A percentile compares a stretch with the other conserved stretches of the same genome.
phyloP scores from a whole-genome alignment of 2,329 filamentous ascomycete species.

The Blastomyces percursus region DNA sequence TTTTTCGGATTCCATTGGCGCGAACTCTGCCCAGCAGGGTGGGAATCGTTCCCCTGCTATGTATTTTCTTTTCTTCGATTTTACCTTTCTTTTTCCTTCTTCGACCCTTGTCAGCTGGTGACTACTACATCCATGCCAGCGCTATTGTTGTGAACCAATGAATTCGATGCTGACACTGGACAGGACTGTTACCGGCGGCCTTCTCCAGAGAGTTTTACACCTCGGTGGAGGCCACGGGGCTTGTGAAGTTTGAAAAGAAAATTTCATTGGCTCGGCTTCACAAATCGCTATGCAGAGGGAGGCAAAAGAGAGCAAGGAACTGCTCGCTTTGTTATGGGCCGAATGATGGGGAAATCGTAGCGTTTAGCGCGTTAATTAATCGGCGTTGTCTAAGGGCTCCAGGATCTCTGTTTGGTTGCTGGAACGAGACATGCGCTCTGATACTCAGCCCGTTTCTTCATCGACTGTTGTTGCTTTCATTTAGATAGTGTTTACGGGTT shows the following conservation, averaged over 20 bases:
- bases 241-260: background rate
- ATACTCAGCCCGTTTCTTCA: too few relatives aligned
- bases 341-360: background rate
- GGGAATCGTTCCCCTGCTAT: background rate
- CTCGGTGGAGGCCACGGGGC: background rate
- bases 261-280: background rate
- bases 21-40: background rate
- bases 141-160: background rate
- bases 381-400: background rate
- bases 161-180: background rate
- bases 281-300: background rate
- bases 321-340: background rate
- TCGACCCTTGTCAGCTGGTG: background rate
- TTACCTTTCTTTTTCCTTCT: too few relatives aligned
- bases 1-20: background rate
- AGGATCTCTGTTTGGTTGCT: too few relatives aligned
- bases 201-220: background rate
- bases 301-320: background rate
- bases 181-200: background rate
- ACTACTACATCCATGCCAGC: background rate
- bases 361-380: constrained; percentile 3
- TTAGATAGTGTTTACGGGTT: too few relatives aligned
- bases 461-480: too few relatives aligned
- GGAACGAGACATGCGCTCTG: too few relatives aligned
- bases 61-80: background rate